Conservation (phyloP, 148 eudicot species). For the Persicaria tinctoria region DNA sequence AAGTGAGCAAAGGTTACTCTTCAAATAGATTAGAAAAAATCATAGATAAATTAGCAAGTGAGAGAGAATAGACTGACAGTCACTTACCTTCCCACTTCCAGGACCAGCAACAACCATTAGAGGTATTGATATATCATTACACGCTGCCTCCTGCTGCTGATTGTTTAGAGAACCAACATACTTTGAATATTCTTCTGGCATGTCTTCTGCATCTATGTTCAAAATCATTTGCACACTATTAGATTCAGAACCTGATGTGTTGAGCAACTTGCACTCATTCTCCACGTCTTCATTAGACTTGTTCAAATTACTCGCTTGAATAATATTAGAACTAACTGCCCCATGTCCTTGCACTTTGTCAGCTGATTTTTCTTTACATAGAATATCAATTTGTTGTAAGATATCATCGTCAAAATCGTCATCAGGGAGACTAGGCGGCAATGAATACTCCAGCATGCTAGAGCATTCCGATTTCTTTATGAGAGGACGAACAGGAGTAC, state of each 20-base stretch:
- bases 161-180: constrained; percentile 62
- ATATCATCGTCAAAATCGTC: constrained; percentile 64
- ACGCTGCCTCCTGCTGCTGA: constrained; percentile 82
- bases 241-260: constrained; percentile 18
- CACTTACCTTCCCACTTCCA: constrained; percentile 89
- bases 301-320: neutral
- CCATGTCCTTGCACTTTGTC: constrained; percentile 16
- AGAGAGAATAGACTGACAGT: constrained; percentile 5
- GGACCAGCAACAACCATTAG: constrained; percentile 96
- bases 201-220: constrained; percentile 21
- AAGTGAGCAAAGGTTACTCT: neutral
- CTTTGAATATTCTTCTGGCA: constrained; percentile 61
- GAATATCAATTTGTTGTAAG: constrained; percentile 64
- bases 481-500: constrained; percentile 2
- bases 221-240: neutral
- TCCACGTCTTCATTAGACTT: constrained; percentile 9
- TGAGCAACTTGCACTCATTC: constrained; percentile 21
- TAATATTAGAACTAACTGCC: constrained; percentile 7
- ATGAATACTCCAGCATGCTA: constrained; percentile 22
- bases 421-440: constrained; percentile 28
- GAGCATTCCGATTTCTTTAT: constrained; percentile 15
- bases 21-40: constrained; percentile 4
- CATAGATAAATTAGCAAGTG: neutral
- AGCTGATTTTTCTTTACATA: constrained; percentile 46
- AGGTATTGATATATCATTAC: constrained; percentile 65